These are phyloP conservation scores for Fusarium austroafricanum DNA, from an alignment of 2,329 filamentous ascomycete genomes.

Conservation along the genomic window DNA sequence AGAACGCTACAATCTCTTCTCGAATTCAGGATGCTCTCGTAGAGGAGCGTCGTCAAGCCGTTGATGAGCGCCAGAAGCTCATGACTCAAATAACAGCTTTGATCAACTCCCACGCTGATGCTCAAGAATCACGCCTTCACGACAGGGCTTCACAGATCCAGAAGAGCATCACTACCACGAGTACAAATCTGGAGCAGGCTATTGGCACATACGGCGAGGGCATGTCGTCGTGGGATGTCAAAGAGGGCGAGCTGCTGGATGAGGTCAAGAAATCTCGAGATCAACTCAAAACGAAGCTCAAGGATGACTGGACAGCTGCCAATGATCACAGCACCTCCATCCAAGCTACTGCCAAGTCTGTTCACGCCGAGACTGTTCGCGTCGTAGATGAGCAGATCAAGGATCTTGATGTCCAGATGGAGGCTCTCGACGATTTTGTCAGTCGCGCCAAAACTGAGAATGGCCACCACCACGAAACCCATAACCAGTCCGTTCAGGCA, in stretches of 20 bases:
- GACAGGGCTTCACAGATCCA: slow-evolving; percentile 72
- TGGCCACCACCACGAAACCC: slow-evolving; percentile 77
- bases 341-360: slow-evolving; percentile 83
- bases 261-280: slow-evolving; percentile 80
- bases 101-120: slow-evolving; percentile 77
- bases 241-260: slow-evolving; percentile 75
- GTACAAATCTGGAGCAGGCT: slow-evolving; percentile 72
- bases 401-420: slow-evolving; percentile 89
- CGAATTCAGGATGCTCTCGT: slow-evolving; percentile 76
- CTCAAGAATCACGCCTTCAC: slow-evolving; percentile 77
- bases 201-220: slow-evolving; percentile 74
- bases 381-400: slow-evolving; percentile 91
- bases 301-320: slow-evolving; percentile 86
- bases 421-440: slow-evolving; percentile 90
- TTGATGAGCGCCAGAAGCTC: slow-evolving; percentile 78
- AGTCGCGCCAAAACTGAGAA: slow-evolving; percentile 84
- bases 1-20: slow-evolving; percentile 74
- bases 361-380: slow-evolving; percentile 89
- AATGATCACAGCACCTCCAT: slow-evolving; percentile 86
- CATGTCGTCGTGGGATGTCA: slow-evolving; percentile 80
- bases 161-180: slow-evolving; percentile 72
- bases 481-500: slow-evolving; percentile 72
- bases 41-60: slow-evolving; percentile 79
- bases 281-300: slow-evolving; percentile 81
- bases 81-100: slow-evolving; percentile 82